Evolutionary conservation across 345 rosid genomes (phyloP).

Genomic region (Salix suchowensis): DNA sequence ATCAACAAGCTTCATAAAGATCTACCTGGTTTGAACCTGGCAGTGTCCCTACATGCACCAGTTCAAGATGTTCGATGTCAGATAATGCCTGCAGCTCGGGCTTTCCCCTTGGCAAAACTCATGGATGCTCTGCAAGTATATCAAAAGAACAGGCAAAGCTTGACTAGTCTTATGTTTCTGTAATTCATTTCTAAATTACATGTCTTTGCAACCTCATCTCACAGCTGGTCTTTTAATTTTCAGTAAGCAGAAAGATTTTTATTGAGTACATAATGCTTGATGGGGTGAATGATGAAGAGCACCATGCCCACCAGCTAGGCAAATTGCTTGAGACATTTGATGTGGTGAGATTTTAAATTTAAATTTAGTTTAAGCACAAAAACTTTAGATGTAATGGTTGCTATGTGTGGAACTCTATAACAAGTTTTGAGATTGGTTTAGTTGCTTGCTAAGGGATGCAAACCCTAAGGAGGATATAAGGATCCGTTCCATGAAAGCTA

Average conservation of each 20-base stretch:
- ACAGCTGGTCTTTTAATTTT: constrained; percentile 10
- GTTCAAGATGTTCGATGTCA: constrained; percentile 91
- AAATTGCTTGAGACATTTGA: constrained; percentile 71
- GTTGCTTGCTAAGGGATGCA: background rate
- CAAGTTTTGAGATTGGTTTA: background rate
- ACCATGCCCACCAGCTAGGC: constrained; percentile 75
- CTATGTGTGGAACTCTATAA: background rate
- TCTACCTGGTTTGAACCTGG: constrained; percentile 89
- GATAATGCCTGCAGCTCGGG: constrained; percentile 98
- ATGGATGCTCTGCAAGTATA: constrained; percentile 66
- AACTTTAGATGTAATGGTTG: background rate
- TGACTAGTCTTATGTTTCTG: constrained; percentile 3
- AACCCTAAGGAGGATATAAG: no score
- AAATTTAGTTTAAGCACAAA: background rate
- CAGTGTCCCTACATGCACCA: constrained; percentile 96
- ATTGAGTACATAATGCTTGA: constrained; percentile 97
- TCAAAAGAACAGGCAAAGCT: constrained; percentile 65
- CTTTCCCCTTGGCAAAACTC: constrained; percentile 90
- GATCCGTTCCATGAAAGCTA: no score
- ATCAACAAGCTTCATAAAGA: constrained; percentile 87
- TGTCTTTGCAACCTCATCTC: background rate
- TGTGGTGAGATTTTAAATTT: constrained; percentile 56
- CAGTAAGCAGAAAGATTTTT: constrained; percentile 80
- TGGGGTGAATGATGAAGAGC: constrained; percentile 83
- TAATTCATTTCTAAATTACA: background rate